phyloP scores from a whole-genome alignment of 129 eudicot genomes.

The Centaurea solstitialis region DNA sequence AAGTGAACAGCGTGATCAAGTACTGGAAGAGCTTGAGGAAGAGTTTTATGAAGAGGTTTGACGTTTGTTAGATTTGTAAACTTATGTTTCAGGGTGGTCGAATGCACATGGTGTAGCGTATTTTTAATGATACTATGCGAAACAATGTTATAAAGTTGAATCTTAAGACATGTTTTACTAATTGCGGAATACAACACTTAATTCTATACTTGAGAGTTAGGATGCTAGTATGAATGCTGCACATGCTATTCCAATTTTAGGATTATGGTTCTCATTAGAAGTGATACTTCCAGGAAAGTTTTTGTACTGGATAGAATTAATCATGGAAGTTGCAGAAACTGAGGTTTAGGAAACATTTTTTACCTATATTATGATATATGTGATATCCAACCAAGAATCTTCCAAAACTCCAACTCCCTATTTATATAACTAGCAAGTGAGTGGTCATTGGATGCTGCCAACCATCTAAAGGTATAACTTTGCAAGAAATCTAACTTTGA shows the following conservation, averaged over 20 bases:
- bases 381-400: not conserved
- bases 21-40: conserved; percentile 78
- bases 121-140: not conserved
- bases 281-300: not conserved
- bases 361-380: not conserved
- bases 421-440: not conserved
- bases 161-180: not conserved
- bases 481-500: not conserved
- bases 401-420: not conserved
- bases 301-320: not conserved
- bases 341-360: not conserved
- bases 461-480: not conserved
- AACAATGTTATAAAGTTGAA: not conserved
- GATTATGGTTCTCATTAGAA: not conserved
- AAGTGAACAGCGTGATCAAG: conserved; percentile 58
- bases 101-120: not conserved
- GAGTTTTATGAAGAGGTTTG: conserved; percentile 91
- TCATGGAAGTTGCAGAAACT: not conserved
- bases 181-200: not conserved
- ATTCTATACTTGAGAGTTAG: not conserved
- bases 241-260: not conserved
- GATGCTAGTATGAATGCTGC: not conserved
- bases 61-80: conserved; percentile 1
- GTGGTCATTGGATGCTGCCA: not conserved
- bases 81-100: not conserved